Evolutionary conservation across 306 rosid genomes (phyloP).

Genomic region (Comarum palustre): DNA sequence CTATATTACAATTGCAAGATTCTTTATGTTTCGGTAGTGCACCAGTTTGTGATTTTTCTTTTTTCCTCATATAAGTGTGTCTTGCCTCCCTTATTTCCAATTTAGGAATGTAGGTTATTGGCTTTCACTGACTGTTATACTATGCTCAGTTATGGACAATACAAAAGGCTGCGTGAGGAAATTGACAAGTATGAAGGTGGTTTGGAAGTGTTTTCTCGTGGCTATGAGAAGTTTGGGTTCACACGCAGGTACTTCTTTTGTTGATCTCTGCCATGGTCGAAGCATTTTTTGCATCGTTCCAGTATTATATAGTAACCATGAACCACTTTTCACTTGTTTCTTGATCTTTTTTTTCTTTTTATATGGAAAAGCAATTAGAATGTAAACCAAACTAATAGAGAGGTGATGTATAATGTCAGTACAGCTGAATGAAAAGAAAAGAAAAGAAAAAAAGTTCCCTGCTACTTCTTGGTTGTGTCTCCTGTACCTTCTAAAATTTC

Average conservation of each 20-base stretch:
- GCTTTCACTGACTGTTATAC: constrained; percentile 26
- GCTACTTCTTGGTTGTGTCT: constrained; percentile 1
- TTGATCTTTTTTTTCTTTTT: not conserved
- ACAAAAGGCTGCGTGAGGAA: constrained; percentile 63
- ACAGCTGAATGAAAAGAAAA: constrained; percentile 4
- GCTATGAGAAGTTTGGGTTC: constrained; percentile 92
- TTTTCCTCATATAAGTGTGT: constrained; percentile 9
- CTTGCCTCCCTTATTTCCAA: not conserved
- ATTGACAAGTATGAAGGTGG: constrained; percentile 93
- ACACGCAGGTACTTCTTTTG: constrained; percentile 58
- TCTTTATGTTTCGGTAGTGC: constrained; percentile 2
- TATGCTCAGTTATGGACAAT: constrained; percentile 61
- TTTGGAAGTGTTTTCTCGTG: constrained; percentile 89
- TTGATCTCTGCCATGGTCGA: not conserved
- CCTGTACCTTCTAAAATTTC: not conserved
- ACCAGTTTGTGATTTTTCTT: not conserved
- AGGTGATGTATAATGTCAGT: not conserved
- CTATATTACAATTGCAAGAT: not conserved
- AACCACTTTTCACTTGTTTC: not conserved
- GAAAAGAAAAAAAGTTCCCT: not conserved
- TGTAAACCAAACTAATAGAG: not conserved
- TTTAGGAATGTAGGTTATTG: not conserved
- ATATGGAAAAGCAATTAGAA: not conserved
- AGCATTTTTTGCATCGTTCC: not conserved
- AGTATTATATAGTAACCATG: not conserved